A percentile compares a stretch with the other conserved stretches of the same genome.
Conservation (phyloP, 768 basidiomycete species). For the Kondoa malvinella region DNA sequence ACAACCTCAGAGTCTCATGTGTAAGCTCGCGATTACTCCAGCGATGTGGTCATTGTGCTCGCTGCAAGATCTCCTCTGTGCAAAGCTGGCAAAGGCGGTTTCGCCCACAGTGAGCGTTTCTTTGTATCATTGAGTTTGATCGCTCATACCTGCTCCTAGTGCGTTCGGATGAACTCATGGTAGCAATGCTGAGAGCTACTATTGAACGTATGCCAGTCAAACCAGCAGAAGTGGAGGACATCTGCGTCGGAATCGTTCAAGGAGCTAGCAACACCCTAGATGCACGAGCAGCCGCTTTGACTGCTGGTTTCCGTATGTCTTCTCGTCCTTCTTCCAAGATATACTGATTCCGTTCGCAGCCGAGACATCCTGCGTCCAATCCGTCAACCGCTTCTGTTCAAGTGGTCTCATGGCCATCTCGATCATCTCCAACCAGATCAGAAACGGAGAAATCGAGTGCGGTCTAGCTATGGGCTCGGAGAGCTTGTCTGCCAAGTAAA, state of each 20-base stretch:
- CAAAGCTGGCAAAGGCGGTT: no score
- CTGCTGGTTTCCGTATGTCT: constrained; percentile 35
- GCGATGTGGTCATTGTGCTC: no score
- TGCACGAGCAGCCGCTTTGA: constrained; percentile 72
- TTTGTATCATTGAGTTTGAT: no score
- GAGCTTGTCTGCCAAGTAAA: constrained; percentile 49
- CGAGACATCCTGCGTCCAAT: constrained; percentile 53
- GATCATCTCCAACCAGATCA: constrained; percentile 64
- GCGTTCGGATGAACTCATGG: not conserved
- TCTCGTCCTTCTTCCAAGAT: not conserved
- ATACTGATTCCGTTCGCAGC: not conserved
- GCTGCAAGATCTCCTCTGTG: no score
- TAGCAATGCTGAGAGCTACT: not conserved
- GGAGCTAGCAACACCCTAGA: not conserved
- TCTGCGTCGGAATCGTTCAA: not conserved
- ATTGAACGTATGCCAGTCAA: not conserved
- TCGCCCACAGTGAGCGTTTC: no score
- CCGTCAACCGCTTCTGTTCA: constrained; percentile 78
- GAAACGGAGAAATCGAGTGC: constrained; percentile 57
- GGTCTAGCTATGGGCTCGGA: constrained; percentile 80
- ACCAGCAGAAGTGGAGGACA: not conserved
- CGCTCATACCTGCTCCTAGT: no score
- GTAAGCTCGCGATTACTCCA: no score
- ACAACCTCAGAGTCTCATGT: no score
- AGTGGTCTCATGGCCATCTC: constrained; percentile 65